Conservation (phyloP, 2,329 filamentous ascomycete genomes). For the Fusarium transvaalense region DNA sequence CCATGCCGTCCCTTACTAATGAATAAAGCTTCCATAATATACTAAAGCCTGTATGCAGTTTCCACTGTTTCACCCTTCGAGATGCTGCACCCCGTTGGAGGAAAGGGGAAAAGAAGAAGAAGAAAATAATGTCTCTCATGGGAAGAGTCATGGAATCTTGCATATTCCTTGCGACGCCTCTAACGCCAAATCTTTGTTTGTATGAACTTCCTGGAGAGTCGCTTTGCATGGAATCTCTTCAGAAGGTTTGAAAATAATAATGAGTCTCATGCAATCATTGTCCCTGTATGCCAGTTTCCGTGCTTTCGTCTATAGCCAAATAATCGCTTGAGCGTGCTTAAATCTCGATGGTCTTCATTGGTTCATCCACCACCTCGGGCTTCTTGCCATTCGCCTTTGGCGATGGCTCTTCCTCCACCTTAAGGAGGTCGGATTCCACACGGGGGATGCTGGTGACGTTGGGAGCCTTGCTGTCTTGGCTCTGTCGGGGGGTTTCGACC, state of each 20-base stretch:
- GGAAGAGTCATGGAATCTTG: slow-evolving; percentile 41
- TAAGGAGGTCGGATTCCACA: slow-evolving; percentile 54
- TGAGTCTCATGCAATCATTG: slow-evolving; percentile 49
- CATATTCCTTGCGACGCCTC: slow-evolving; percentile 47
- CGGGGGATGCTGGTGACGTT: slow-evolving; percentile 53
- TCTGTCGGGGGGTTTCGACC: slow-evolving; percentile 66
- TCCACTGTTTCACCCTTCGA: slow-evolving; percentile 15
- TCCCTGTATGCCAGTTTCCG: slow-evolving; percentile 46
- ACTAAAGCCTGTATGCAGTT: slow-evolving; percentile 40
- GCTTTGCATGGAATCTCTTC: slow-evolving; percentile 49
- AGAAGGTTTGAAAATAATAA: slow-evolving; percentile 54
- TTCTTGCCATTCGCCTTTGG: slow-evolving; percentile 58
- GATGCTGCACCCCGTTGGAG: slow-evolving; percentile 9
- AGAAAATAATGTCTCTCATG: slow-evolving; percentile 31
- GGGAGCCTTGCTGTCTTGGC: slow-evolving; percentile 56
- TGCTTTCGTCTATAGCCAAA: slow-evolving; percentile 44
- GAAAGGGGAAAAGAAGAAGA: slow-evolving; percentile 27
- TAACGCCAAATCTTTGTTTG: slow-evolving; percentile 45
- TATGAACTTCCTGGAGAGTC: slow-evolving; percentile 42
- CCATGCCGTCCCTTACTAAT: slow-evolving; percentile 24
- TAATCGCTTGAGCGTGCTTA: slow-evolving; percentile 48
- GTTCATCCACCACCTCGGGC: slow-evolving; percentile 60
- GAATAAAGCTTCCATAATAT: slow-evolving; percentile 33
- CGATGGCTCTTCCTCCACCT: slow-evolving; percentile 41
- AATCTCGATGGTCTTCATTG: slow-evolving; percentile 74